phyloP scores from a whole-genome alignment of 208 protist genomes.

The Trypanosoma theileri region DNA sequence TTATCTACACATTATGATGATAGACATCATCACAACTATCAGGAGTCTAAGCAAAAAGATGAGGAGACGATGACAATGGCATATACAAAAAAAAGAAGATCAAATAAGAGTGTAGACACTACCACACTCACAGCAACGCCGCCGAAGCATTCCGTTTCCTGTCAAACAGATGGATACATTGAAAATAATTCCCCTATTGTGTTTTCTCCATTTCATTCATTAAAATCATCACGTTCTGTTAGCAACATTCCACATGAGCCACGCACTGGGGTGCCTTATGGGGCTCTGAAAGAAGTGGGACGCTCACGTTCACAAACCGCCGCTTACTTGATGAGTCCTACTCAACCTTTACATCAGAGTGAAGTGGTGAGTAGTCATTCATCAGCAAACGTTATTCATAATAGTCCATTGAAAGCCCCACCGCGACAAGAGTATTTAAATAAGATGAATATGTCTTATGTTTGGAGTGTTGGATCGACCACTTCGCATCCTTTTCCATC shows the following conservation, averaged over 20 bases:
- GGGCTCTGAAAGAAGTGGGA: not conserved
- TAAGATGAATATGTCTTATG: not conserved
- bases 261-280: not conserved
- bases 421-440: not conserved
- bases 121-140: too few species aligned
- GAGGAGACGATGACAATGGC: too few species aligned
- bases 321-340: not conserved
- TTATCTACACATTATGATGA: not conserved
- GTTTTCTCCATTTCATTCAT: not conserved
- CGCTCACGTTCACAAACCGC: not conserved
- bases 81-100: too few species aligned
- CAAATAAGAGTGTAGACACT: too few species aligned
- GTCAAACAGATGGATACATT: too few species aligned
- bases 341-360: constrained; percentile 1
- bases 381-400: too few species aligned
- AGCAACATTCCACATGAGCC: constrained; percentile 24
- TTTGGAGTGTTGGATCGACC: not conserved
- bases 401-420: too few species aligned
- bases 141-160: too few species aligned
- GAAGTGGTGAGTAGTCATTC: too few species aligned
- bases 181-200: not conserved
- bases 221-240: constrained; percentile 15
- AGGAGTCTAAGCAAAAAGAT: too few species aligned
- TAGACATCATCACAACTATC: not conserved
- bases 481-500: not conserved